Base-by-base conservation (phyloP, 257 asterid species). In the Thymus quinquecostatus region DNA sequence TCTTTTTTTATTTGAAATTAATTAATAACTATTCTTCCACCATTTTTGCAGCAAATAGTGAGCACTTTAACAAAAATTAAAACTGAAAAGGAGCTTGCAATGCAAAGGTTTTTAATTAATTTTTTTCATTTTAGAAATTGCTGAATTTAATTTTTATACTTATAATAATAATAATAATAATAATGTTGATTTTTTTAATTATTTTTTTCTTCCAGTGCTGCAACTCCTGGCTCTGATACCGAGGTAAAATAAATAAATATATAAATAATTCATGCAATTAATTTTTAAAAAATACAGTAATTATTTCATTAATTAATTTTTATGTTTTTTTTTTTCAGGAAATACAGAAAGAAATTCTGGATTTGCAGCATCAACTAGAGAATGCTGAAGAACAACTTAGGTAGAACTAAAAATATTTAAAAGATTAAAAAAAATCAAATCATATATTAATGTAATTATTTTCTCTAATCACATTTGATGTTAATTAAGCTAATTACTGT, bases 51-150 rank as follows among this genome's bases (percentile, higher is more conserved):
- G 95, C 84, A 68, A 77, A 85, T 90, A 58, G 78, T 87, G 73
- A 83, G 64, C 86, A 87, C 91, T 49, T 74, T 90, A 69, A 75
- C 81, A 73, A 83, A 85, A 73, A 89, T 90, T 65, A 90, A 80
- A 77, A 79, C 71, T 56, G 96, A 87, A 65, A 83, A 85, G 75
- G 92, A 86, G 74, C 68, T 85, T 56, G 86, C 86, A 28, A 78
- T 78, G 78, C 92, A 84, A 72, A 87, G 96, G 96, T 87, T 21
- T 45, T 30, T 21, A 21, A 21, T 21, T 21, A 21, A 21, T 21
- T 38, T 38, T 38, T 38, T 34, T 34, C 38, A 12, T 56, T 50
- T 13, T 54, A 0, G 38, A 32, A 60, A 14, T 67, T 74, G 57
- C 2, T 21, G 41, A n/a, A 55, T 60, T 21, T 21, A 21, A 21